Conservation (phyloP, 2,329 filamentous ascomycete species). For the Alternaria arbusti region DNA sequence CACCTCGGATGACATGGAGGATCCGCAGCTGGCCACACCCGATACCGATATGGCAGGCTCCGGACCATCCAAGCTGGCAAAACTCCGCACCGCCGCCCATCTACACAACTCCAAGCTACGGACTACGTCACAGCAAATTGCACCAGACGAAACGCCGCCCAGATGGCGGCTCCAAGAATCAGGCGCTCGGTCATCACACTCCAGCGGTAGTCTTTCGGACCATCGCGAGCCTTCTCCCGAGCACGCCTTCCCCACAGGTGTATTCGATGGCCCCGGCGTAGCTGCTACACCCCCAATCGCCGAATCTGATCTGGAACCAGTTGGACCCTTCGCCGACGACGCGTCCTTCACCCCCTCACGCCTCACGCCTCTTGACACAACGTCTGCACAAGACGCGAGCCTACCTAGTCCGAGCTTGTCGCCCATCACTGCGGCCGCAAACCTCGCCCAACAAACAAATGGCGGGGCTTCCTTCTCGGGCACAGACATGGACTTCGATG, state of each 20-base stretch:
- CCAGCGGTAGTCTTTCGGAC: slow-evolving; percentile 16
- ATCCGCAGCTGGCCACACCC: slow-evolving; percentile 45
- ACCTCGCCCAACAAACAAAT: slow-evolving; percentile 51
- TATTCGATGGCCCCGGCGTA: slow-evolving; percentile 54
- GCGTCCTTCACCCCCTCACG: slow-evolving; percentile 30
- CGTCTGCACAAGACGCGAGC: slow-evolving; percentile 84
- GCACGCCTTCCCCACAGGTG: slow-evolving; percentile 31
- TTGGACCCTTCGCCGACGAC: slow-evolving; percentile 52
- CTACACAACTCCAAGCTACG: slow-evolving; percentile 25
- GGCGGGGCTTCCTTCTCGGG: slow-evolving; percentile 31
- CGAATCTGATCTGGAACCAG: slow-evolving; percentile 71
- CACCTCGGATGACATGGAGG: slow-evolving; percentile 44
- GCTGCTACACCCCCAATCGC: slow-evolving; percentile 79
- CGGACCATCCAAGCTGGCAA: slow-evolving; percentile 30
- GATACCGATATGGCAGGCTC: slow-evolving; percentile 43
- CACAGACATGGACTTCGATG: slow-evolving; percentile 40
- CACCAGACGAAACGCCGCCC: slow-evolving; percentile 17
- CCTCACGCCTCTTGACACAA: slow-evolving; percentile 67
- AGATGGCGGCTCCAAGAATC: slow-evolving; percentile 36
- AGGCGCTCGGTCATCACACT: slow-evolving; percentile 30
- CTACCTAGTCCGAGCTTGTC: slow-evolving; percentile 94
- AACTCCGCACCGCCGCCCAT: slow-evolving; percentile 20
- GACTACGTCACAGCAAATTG: slow-evolving; percentile 25
- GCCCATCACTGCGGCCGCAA: slow-evolving; percentile 82
- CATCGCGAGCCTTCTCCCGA: slow-evolving; percentile 24